Evolutionary conservation across 257 asterid species (phyloP), one percentile per base, ranked within the genome.

Genomic region (Gynochthodes officinalis): DNA sequence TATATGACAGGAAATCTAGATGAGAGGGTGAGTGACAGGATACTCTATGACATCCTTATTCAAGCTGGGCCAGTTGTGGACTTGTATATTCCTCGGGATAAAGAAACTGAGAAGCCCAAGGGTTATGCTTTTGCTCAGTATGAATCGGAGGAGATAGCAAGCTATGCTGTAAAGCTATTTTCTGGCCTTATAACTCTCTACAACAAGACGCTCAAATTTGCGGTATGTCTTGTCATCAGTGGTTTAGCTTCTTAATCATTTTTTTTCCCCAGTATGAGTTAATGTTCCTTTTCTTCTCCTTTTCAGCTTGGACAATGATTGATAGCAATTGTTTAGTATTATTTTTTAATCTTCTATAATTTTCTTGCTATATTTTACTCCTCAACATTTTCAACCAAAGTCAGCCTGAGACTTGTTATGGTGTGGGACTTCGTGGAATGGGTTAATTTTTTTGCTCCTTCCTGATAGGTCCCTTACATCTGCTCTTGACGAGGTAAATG

Each of bases 21-120:
- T 37, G 98, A 92, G 75, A 90, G 83, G 73, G 97, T 95, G 58
- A 81, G 77, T 35, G 97, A 95, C 9, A 88, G 96, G 84, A 96
- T 95, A 71, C 77, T 95, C 79, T 95, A 95, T 70, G 98, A 95
- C 80, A 95, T 95, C 77, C 91, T 95, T 43, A 92, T 95, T 80
- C 96, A 95, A 85, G 98, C 99, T 21, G 98, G 98, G 5, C 92
- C 88, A 18, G 84, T 95, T 6, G 87, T 92, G 52, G 96, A 95
- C 69, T 74, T 95, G 72, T 50, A 86, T 75, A 85, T 95, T 62
- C 99, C 99, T 58, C 90, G 88, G 28, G 99, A 92, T 78, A 92
- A 74, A 86, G 97, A 95, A 78, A 90, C 96, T 16, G 87, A 85
- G 54, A 90, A 86, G 84, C 88, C 85, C 42, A 92, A 90, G 86